Evolutionary conservation across 2,329 filamentous ascomycete species (phyloP), one percentile per base, ranked within the genome.

Genomic region (Corniculantispora saksenae): DNA sequence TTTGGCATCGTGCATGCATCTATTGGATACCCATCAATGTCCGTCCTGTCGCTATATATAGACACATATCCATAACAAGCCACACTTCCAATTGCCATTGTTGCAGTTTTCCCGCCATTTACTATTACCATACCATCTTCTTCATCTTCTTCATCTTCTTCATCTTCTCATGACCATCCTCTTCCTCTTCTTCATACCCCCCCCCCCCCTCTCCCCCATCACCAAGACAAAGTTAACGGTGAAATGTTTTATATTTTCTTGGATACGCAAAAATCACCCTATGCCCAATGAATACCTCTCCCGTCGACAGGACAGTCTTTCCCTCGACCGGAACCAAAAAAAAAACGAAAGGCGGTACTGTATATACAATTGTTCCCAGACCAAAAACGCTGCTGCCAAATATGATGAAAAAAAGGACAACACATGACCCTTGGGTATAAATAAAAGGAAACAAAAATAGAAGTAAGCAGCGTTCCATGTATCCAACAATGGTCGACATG

Each of bases 401-500:
- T 15, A 19, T 32, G 23, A 27, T 27, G 15, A 35, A 57, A 48
- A 54, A 58, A 17, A 64, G n/a, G 45, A 56, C 57, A 64, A 45
- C 38, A 43, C 38, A 47, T 27, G 35, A 32, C 58, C 58, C 19
- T 29, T 29, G 58, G 58, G 58, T 61, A 61, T 61, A 61, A 61
- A 51, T 51, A 48, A 47, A 38, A 35, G 25, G 59, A 61, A 57
- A n/a, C n/a, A n/a, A 62, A 62, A 64, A 48, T 48, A 63, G 38
- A 64, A 62, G 29, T 56, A 48, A 50, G 55, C 58, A 58, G 32
- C 17, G 40, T 13, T 48, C 32, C 38, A 50, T 29, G 51, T 43
- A 29, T 43, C 47, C 47, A 53, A 53, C 47, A 53, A 29, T 53
- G 47, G 48, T 43, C 5, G 47, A 35, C 47, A 15, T 61, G 58